A percentile compares a stretch with the other conserved stretches of the same genome.
These are phyloP conservation scores for Populus pruinosa DNA, from an alignment of 345 rosid genomes.

Conservation along the genomic window DNA sequence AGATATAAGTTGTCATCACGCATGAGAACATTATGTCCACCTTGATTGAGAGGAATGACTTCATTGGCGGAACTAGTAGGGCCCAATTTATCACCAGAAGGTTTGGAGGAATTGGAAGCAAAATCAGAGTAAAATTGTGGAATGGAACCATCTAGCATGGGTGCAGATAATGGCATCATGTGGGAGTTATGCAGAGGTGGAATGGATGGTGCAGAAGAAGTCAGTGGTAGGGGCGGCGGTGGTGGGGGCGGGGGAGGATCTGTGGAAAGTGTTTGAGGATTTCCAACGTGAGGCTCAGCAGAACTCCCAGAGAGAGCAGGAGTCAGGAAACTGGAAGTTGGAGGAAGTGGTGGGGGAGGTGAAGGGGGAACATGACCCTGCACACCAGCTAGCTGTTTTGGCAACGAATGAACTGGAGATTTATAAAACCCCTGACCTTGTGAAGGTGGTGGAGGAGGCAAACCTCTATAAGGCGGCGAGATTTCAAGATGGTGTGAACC, in stretches of 20 bases:
- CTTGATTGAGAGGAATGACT: neutral
- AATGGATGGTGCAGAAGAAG: neutral
- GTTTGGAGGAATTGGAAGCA: neutral
- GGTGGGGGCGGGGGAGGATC: neutral
- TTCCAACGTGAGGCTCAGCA: slow-evolving; percentile 10
- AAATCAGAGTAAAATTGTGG: neutral
- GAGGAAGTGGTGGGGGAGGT: slow-evolving; percentile 24
- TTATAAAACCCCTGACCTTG: slow-evolving; percentile 32
- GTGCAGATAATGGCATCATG: neutral
- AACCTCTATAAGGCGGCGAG: slow-evolving; percentile 26
- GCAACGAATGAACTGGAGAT: slow-evolving; percentile 24
- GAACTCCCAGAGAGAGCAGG: slow-evolving; percentile 23
- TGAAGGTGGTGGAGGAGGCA: slow-evolving; percentile 38
- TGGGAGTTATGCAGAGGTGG: neutral
- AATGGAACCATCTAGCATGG: neutral
- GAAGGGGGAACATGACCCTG: slow-evolving; percentile 29
- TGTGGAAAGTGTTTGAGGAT: slow-evolving; percentile 17
- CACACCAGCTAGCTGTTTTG: slow-evolving; percentile 21
- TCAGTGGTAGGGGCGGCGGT: neutral
- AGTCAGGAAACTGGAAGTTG: slow-evolving; percentile 27
- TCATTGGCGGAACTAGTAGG: neutral
- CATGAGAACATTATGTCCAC: neutral
- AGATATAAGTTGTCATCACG: neutral
- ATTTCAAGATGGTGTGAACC: slow-evolving; percentile 10
- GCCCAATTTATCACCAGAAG: neutral